Base-by-base conservation (phyloP, 805 yeast species). In the Wickerhamiella bombiphila region DNA sequence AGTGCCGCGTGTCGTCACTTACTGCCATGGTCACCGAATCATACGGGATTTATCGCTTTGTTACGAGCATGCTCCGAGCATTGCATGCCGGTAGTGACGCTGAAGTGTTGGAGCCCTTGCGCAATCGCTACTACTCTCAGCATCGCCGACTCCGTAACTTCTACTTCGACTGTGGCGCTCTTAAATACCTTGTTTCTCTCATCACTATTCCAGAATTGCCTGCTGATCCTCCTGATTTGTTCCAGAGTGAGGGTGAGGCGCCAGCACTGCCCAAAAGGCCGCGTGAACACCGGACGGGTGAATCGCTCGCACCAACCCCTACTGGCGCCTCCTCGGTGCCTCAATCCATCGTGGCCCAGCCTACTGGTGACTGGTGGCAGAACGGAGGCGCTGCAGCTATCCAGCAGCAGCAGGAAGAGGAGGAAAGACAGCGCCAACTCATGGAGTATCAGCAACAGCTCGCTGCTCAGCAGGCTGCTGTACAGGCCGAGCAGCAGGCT, bases 21-120 rank as follows among this genome's bases (percentile, higher is more conserved):
- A 91, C 88, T 26, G 96, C 96, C 2, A 65, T 86, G 58, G 82
- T 88, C 37, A 71, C 88, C 5, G 98, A 88, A 57, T 72, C 93
- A 2, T 86, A 82, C 53, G 97, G 97, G 32, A 83, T 88, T 41
- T 82, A 85, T 59, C 80, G 83, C 57, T 88, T 88, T 50, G 63
- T 80, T 41, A 79, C 82, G 2, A 77, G 93, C 7, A 86, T 88
- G 97, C 62, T 88, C 42, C 70, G 94, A 46, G 96, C 93, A 0
- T 67, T 88, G 73, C 72, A 80, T 51, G 72, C 72, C 49, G 70
- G 80, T 44, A 74, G 76, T 41, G 76, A 73, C 22, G 80, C 71
- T 16, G 94, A 78, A 4, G 88, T 83, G 1, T 63, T 88, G 45
- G 70, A 69, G 46, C 88, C 91, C 3, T 65, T 88, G 44, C 65